Conservation (phyloP, 148 eudicot species). For the Cornus controversa region DNA sequence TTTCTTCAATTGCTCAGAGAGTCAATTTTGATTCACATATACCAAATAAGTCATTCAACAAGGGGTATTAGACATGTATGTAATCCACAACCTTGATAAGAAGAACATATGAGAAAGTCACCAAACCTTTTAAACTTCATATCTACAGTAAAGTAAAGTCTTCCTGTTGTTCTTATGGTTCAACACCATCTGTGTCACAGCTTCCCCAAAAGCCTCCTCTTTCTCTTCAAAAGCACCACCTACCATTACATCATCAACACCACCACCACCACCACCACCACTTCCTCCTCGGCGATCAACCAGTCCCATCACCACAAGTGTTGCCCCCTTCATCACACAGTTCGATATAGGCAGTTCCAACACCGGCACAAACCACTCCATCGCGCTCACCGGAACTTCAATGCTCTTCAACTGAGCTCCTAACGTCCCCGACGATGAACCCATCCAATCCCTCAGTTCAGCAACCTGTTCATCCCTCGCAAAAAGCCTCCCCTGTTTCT, state of each 20-base stretch:
- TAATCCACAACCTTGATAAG: too few relatives aligned
- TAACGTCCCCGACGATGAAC: neutral
- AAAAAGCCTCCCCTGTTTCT: neutral
- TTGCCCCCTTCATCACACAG: slow-evolving; percentile 4
- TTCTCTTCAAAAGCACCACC: neutral
- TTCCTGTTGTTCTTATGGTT: neutral
- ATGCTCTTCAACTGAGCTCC: too few relatives aligned
- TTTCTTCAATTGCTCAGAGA: too few relatives aligned
- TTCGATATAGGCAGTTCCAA: neutral
- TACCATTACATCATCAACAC: neutral
- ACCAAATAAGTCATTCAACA: too few relatives aligned
- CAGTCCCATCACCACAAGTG: neutral
- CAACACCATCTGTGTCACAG: neutral
- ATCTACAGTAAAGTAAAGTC: neutral
- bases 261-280: neutral
- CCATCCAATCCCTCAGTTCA: neutral
- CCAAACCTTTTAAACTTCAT: neutral
- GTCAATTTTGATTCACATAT: too few relatives aligned
- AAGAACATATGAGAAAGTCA: too few relatives aligned
- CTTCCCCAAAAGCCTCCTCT: neutral
- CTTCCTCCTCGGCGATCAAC: neutral
- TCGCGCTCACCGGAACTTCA: neutral
- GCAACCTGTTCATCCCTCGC: neutral
- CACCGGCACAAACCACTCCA: neutral
- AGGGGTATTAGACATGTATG: too few relatives aligned